Percentiles rank a stretch among this genome's conserved stretches.
Evolutionary conservation across 1,284 basidiomycete species (phyloP).

Genomic region (Dichomitus squalens): DNA sequence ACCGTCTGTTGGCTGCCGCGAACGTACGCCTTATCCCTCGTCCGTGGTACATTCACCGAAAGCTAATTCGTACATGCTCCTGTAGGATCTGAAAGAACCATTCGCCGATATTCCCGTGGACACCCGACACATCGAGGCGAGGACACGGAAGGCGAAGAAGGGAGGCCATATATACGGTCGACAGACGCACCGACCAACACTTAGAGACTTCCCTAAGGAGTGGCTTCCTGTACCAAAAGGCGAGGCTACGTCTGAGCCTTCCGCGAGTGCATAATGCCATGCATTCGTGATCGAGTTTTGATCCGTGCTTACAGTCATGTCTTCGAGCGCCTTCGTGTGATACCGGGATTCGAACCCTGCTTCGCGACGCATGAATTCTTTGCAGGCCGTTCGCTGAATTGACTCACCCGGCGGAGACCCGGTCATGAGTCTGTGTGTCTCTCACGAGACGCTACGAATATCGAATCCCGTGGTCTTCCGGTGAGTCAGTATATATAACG

Average conservation of each 20-base stretch:
- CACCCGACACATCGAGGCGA: constrained; percentile 73
- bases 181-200: constrained; percentile 58
- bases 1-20: constrained; percentile 70
- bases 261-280: constrained; percentile 21
- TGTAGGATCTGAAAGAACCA: constrained; percentile 51
- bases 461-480: neutral
- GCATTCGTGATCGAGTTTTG: neutral
- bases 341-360: neutral
- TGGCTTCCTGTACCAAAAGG: constrained; percentile 60
- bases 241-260: constrained; percentile 10
- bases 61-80: constrained; percentile 4
- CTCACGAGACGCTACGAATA: neutral
- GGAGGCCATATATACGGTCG: constrained; percentile 66
- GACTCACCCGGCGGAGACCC: neutral
- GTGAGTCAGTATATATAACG: neutral
- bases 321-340: neutral
- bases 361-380: neutral
- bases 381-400: neutral
- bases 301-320: neutral
- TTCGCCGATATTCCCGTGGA: constrained; percentile 77
- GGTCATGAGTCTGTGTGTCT: neutral
- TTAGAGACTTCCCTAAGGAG: constrained; percentile 79
- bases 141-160: constrained; percentile 67
- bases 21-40: constrained; percentile 58
- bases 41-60: neutral